These are phyloP conservation scores for Lunularia cruciata DNA, from an alignment of 225 moss, liverwort and hornwort species.

Conservation along the genomic window DNA sequence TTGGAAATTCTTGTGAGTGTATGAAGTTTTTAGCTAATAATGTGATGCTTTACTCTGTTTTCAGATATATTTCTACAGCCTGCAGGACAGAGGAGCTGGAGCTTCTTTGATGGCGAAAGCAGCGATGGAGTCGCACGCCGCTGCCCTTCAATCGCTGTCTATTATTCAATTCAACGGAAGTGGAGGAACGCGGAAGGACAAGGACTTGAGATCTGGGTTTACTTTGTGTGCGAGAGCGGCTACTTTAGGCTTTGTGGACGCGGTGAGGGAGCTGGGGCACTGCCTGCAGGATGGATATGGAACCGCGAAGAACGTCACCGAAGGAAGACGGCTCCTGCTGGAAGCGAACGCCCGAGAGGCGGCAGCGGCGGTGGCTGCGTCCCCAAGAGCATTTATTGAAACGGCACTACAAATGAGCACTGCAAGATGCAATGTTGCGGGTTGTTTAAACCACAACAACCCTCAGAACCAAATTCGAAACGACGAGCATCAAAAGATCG, in stretches of 20 bases:
- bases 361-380: conserved; percentile 33
- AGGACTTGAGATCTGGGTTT: conserved; percentile 40
- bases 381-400: conserved; percentile 28
- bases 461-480: conserved; percentile 4
- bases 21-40: not conserved
- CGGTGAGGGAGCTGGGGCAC: conserved; percentile 35
- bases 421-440: conserved; percentile 19
- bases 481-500: conserved; percentile 31
- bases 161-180: too few species aligned
- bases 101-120: conserved; percentile 40
- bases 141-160: conserved; percentile 30
- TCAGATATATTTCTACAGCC: conserved; percentile 37
- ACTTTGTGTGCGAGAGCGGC: conserved; percentile 34
- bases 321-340: conserved; percentile 32
- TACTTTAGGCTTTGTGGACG: conserved; percentile 30
- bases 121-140: conserved; percentile 36
- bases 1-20: too few species aligned
- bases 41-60: not conserved
- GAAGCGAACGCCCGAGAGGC: conserved; percentile 41
- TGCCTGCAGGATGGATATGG: too few species aligned
- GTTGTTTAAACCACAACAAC: conserved; percentile 23
- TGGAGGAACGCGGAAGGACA: conserved; percentile 42
- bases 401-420: conserved; percentile 38
- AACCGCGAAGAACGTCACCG: conserved; percentile 22
- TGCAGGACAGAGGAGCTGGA: conserved; percentile 32